Conservation (phyloP, 2,329 filamentous ascomycete species). For the Penicillium glabrum region DNA sequence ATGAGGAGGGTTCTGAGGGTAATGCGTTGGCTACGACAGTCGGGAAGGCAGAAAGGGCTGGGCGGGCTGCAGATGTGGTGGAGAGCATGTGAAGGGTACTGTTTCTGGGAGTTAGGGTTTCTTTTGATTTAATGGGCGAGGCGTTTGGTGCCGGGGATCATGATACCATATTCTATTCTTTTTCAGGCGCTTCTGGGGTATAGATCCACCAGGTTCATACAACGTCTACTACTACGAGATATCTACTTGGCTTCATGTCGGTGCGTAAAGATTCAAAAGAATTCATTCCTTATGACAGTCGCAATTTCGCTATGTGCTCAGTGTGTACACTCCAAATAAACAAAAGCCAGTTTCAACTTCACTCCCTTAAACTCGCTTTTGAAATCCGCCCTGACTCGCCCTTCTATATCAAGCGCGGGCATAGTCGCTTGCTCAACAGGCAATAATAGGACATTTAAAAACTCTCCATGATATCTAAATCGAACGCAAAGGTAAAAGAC, state of each 20-base stretch:
- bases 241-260: not conserved
- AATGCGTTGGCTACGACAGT: slow-evolving; percentile 46
- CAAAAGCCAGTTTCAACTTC: slow-evolving; percentile 15
- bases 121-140: slow-evolving; percentile 10
- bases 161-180: slow-evolving; percentile 25
- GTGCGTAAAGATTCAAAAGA: not conserved
- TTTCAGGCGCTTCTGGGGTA: not conserved
- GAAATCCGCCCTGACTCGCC: slow-evolving; percentile 7
- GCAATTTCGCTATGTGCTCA: slow-evolving; percentile 16
- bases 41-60: slow-evolving; percentile 48
- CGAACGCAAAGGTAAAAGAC: slow-evolving; percentile 9
- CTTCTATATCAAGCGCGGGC: slow-evolving; percentile 18
- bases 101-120: slow-evolving; percentile 2
- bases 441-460: slow-evolving; percentile 11
- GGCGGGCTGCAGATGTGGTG: slow-evolving; percentile 47
- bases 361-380: slow-evolving; percentile 22
- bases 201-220: not conserved
- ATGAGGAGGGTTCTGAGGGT: slow-evolving; percentile 26
- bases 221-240: not conserved
- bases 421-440: slow-evolving; percentile 12
- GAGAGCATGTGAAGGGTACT: slow-evolving; percentile 41
- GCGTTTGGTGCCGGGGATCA: slow-evolving; percentile 19
- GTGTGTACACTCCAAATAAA: slow-evolving; percentile 16
- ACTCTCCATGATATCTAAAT: slow-evolving; percentile 25
- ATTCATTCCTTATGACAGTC: slow-evolving; percentile 5